Evolutionary conservation across 2,329 filamentous ascomycete genomes (phyloP), one percentile per base, ranked within the genome.

Genomic region (Stylonectria norvegica): DNA sequence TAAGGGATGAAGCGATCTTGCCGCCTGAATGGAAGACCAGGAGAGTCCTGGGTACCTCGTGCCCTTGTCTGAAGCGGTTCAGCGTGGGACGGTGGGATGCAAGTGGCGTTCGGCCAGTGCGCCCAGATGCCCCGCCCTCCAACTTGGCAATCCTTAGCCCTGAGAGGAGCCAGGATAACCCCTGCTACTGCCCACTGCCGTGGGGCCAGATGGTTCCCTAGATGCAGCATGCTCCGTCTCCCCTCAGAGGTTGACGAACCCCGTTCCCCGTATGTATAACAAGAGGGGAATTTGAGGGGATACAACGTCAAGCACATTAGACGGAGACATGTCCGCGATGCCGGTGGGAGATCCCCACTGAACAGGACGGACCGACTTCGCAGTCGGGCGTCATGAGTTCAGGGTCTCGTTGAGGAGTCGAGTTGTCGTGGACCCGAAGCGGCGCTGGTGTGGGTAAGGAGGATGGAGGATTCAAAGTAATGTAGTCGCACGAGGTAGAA

Each of bases 31-130:
- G 22, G 22, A n/a, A n/a, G 22, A 25, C 22, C 22, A 25, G 15
- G 18, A 40, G 20, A 22, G 30, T 23, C 40, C 28, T 25, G 25
- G 30, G 32, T 16, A 27, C 17, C 19, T 20, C 33, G 32, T 44
- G 28, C 34, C 18, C 36, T 22, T 22, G 33, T 14, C 29, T 40
- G 44, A 52, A 56, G 48, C 42, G 40, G 27, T 49, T 43, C 40
- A 45, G 45, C 38, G 53, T 47, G 50, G 45, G 47, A 52, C 42
- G 44, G 53, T 47, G 50, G 45, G 47, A 52, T 43, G 44, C 38
- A 53, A 52, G 49, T 48, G 50, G 47, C 47, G 48, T 49, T 50
- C 41, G 43, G 50, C 36, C 47, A 57, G 20, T 15, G 7, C 20
- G 10, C 15, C 30, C 5, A 51, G 52, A 48, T 40, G 38, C 39